Percentiles rank a stretch among this genome's conserved stretches.
phyloP scores from a whole-genome alignment of 169 alveolate genomes.

The Theileria orientalis region DNA sequence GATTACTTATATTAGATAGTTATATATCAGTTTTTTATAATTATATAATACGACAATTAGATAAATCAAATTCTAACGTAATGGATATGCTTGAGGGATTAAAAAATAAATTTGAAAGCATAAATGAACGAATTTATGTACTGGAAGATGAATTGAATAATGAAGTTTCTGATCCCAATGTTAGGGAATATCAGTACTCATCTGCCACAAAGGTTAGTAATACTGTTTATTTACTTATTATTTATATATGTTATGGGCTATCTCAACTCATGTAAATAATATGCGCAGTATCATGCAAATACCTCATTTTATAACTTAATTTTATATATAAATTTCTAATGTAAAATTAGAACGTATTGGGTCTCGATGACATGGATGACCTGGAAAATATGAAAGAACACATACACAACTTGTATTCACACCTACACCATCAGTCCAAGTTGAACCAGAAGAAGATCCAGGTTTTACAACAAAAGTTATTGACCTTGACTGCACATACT shows the following conservation, averaged over 20 bases:
- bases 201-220: slow-evolving; percentile 23
- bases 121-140: slow-evolving; percentile 27
- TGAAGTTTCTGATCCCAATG: slow-evolving; percentile 55
- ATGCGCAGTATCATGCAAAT: not conserved
- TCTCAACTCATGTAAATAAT: no score
- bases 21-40: no score
- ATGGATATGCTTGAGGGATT: slow-evolving; percentile 45
- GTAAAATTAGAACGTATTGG: not conserved
- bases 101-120: slow-evolving; percentile 46
- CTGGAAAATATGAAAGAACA: slow-evolving; percentile 52
- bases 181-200: slow-evolving; percentile 48
- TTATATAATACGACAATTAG: no score
- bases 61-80: slow-evolving; percentile 33
- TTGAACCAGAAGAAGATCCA: slow-evolving; percentile 58
- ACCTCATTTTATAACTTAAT: not conserved
- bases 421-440: slow-evolving; percentile 61
- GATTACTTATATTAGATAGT: no score
- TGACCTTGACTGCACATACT: slow-evolving; percentile 60
- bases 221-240: not conserved
- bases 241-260: no score
- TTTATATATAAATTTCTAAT: not conserved
- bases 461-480: slow-evolving; percentile 47
- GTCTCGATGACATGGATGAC: slow-evolving; percentile 33
- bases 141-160: slow-evolving; percentile 51
- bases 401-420: slow-evolving; percentile 37